Conservation (phyloP, 495 filamentous ascomycete genomes). For the Aspergillus panamensis region DNA sequence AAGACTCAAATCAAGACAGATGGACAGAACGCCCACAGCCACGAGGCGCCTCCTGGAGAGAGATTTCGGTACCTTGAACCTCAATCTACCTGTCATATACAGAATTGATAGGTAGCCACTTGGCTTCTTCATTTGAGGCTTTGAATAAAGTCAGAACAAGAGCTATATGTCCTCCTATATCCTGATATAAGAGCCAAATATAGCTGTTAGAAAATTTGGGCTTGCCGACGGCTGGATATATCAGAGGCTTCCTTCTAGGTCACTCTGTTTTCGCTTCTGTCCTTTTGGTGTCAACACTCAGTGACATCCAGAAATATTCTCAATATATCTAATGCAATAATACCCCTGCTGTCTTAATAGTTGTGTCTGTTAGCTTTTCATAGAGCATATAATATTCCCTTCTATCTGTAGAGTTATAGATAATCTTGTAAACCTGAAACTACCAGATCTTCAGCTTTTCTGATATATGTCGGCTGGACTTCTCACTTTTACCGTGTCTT, state of each 20-base stretch:
- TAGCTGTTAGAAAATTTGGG: neutral
- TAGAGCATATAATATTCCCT: no score
- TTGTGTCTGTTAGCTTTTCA: no score
- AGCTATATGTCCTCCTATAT: neutral
- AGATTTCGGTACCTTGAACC: neutral
- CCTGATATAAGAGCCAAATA: no score
- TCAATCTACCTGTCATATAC: neutral
- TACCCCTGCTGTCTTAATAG: neutral
- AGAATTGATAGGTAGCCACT: neutral
- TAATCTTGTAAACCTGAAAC: no score
- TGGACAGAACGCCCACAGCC: conserved; percentile 14
- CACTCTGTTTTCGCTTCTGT: neutral
- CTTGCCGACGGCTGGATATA: neutral
- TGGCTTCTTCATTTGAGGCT: neutral
- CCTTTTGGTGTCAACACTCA: neutral
- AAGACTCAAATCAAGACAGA: neutral
- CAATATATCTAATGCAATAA: neutral
- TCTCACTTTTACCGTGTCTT: neutral
- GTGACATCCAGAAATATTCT: neutral
- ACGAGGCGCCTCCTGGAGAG: conserved; percentile 19
- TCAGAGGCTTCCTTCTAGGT: neutral
- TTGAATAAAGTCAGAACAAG: neutral
- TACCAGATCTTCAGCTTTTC: no score
- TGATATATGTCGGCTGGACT: no score
- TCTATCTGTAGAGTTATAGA: neutral